Evolutionary conservation across 1,284 basidiomycete genomes (phyloP).

Genomic region (Trichosporon sp.): DNA sequence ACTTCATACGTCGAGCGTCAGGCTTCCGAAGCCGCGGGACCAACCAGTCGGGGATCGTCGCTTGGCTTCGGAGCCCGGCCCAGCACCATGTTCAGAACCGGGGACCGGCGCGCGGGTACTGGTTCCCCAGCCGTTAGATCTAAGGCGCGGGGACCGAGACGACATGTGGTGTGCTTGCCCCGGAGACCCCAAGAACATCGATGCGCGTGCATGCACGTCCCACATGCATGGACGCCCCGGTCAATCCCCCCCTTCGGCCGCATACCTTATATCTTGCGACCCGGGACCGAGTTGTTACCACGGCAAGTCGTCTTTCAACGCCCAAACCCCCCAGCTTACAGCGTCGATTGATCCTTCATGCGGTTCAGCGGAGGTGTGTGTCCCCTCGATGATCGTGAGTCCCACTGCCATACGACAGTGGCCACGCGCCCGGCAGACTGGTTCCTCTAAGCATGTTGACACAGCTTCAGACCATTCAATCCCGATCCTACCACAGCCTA

Average conservation of each 20-base stretch:
- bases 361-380: not conserved
- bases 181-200: not conserved
- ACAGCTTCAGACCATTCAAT: not conserved
- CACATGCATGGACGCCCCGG: no score
- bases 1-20: not conserved
- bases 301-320: not conserved
- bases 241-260: not conserved
- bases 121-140: not conserved
- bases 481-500: not conserved
- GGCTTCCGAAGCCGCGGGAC: not conserved
- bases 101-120: not conserved
- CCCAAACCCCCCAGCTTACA: not conserved
- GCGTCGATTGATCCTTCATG: not conserved
- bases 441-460: not conserved
- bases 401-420: not conserved
- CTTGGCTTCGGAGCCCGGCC: no score
- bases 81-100: no score
- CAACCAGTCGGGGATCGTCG: no score
- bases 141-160: not conserved
- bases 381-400: not conserved
- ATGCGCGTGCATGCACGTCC: constrained; percentile 1
- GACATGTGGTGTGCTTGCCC: not conserved
- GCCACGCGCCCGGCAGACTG: not conserved
- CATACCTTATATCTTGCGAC: not conserved
- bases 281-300: not conserved